Evolutionary conservation across 805 yeast genomes (phyloP).

Genomic region (Yarrowia hollandica): DNA sequence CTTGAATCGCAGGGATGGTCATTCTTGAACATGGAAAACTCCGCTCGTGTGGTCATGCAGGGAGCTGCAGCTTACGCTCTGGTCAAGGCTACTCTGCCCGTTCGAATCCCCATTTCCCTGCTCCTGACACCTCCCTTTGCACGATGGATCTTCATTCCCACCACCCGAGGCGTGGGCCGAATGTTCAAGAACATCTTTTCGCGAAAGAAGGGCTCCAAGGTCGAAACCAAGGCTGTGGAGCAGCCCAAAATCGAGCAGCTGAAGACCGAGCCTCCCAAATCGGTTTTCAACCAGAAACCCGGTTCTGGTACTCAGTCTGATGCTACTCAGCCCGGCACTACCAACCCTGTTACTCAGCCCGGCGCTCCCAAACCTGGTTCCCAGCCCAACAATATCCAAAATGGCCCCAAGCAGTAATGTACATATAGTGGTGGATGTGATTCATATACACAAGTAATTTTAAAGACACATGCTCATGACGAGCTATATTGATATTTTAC

Average conservation of each 20-base stretch:
- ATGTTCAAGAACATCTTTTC: not conserved
- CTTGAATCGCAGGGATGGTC: slow-evolving; percentile 15
- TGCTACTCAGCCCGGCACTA: too few species aligned
- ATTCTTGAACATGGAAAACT: slow-evolving; percentile 48
- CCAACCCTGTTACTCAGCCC: too few species aligned
- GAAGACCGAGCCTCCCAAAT: not conserved
- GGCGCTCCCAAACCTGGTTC: too few species aligned
- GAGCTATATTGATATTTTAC: too few species aligned
- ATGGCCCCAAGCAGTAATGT: not conserved
- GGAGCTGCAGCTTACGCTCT: slow-evolving; percentile 76
- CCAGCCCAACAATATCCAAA: not conserved
- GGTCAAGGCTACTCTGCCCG: slow-evolving; percentile 58
- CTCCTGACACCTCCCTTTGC: slow-evolving; percentile 61
- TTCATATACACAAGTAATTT: too few species aligned
- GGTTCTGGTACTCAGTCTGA: too few species aligned
- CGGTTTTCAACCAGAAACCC: not conserved
- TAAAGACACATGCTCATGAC: too few species aligned
- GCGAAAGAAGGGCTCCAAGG: slow-evolving; percentile 26
- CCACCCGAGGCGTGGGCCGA: slow-evolving; percentile 37
- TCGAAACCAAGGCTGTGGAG: not conserved
- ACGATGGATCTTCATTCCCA: slow-evolving; percentile 51
- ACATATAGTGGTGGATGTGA: too few species aligned
- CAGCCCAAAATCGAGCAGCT: not conserved
- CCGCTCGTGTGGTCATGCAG: slow-evolving; percentile 57
- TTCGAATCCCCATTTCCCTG: slow-evolving; percentile 53